Evolutionary conservation across 1,139 yeast species (phyloP).

Genomic region (Candida sanyaensis): DNA sequence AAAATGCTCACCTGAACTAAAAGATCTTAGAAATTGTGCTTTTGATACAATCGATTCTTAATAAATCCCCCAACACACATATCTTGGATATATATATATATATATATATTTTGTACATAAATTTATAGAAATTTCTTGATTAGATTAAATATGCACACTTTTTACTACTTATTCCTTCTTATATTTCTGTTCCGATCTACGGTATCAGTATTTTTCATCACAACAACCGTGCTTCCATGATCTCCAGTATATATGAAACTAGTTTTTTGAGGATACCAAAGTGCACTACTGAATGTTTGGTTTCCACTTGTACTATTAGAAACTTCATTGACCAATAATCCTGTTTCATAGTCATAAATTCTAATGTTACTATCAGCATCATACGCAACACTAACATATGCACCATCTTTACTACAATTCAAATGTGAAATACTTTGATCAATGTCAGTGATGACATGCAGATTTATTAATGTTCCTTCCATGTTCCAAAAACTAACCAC

Average conservation of each 20-base stretch:
- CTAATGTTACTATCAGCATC: conserved; percentile 40
- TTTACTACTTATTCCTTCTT: neutral
- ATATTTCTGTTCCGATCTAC: no score
- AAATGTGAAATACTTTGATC: conserved; percentile 52
- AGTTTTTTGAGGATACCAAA: conserved; percentile 46
- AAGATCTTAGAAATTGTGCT: conserved; percentile 40
- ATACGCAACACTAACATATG: conserved; percentile 45
- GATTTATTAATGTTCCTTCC: conserved; percentile 41
- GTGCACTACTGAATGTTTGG: conserved; percentile 31
- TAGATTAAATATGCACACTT: neutral
- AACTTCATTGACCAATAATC: conserved; percentile 34
- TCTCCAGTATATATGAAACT: conserved; percentile 37
- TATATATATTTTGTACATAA: neutral
- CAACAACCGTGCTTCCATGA: conserved; percentile 32
- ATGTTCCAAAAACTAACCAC: conserved; percentile 64
- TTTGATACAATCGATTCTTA: conserved; percentile 22
- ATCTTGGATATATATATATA: neutral
- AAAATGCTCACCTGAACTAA: conserved; percentile 38
- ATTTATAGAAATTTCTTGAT: neutral
- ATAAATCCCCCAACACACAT: no score
- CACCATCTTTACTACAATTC: conserved; percentile 48
- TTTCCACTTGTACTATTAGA: conserved; percentile 40
- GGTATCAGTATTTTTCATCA: conserved; percentile 20
- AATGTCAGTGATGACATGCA: conserved; percentile 42
- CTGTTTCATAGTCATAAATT: conserved; percentile 38